Base-by-base conservation (phyloP, 305 asterid species). In the Solanum hybrid region DNA sequence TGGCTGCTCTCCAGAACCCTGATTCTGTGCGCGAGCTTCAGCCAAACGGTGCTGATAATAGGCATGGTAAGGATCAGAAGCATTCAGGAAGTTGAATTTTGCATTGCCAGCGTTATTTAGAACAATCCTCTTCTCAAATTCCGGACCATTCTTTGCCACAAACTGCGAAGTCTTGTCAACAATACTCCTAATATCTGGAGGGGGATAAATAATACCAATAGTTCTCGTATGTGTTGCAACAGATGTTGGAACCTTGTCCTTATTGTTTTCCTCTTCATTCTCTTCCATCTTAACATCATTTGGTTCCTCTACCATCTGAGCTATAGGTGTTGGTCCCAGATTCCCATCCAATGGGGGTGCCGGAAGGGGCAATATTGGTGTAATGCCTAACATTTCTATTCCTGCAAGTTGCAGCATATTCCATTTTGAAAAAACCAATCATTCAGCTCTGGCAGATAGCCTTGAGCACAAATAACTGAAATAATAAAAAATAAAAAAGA, bases 111-210 rank as follows among this genome's bases (percentile, higher is more conserved):
- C 98, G 89, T 97, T 95, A 93, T 87, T 95, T 6, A 93, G 94
- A 76, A 97, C 89, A 92, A 96, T 96, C 88, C 99, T 92, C 89
- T 95, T 96, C 95, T 96, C 99, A 88, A 95, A 96, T 75, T 96
- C 99, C 0, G 94, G 95, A 35, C 99, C 99, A 90, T 97, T 96
- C 94, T 95, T 97, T 1, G 96, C 98, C 92, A 97, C 99, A 89
- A 97, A 97, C 89, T 95, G 98, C 6, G 98, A 85, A 38, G 99
- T 96, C 90, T 94, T 96, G 91, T 97, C 99, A 38, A 97, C 98
- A 38, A 97, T 97, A 86, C 91, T 96, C 91, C 98, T 94, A 76
- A 97, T 97, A 91, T 97, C 99, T 5, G 97, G 95, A 26, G 99
- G 99, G 3, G 99, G 99, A 88, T 97, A 92, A 88, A 97, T 97